A percentile compares a stretch with the other conserved stretches of the same genome.
These are phyloP conservation scores for Gaeumannomyces sp. DNA, from an alignment of 2,329 filamentous ascomycete species.

Conservation along the genomic window DNA sequence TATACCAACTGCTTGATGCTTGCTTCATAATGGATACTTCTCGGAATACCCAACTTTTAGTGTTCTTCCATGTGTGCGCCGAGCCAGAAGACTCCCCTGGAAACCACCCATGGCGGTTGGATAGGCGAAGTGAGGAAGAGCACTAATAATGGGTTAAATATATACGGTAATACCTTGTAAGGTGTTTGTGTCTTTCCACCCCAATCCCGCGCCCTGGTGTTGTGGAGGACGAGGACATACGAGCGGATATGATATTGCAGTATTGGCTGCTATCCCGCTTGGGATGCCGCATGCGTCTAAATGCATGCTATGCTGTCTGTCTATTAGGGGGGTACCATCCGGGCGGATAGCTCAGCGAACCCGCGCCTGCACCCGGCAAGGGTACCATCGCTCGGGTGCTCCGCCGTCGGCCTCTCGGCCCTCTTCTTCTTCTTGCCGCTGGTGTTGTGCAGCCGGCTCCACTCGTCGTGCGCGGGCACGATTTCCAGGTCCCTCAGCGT, in stretches of 20 bases:
- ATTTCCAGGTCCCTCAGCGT: conserved; percentile 12
- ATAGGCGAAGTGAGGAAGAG: no score
- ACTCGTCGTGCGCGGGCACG: conserved; percentile 11
- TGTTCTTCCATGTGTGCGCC: no score
- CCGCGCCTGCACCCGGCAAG: neutral
- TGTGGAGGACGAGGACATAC: no score
- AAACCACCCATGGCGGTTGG: no score
- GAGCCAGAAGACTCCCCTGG: no score
- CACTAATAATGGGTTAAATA: no score
- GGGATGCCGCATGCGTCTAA: neutral
- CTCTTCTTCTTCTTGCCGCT: conserved; percentile 17
- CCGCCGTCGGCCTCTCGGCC: neutral
- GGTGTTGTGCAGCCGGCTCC: conserved; percentile 17
- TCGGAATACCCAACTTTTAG: no score
- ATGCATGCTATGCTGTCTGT: neutral
- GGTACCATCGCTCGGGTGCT: neutral
- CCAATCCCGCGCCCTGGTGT: no score
- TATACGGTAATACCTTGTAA: no score
- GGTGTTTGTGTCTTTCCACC: no score
- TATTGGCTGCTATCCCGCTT: no score
- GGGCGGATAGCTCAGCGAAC: neutral
- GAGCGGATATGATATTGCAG: no score
- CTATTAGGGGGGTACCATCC: neutral
- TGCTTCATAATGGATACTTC: neutral
- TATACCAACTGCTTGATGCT: neutral